Base-by-base conservation (phyloP, 352 stramenopile genomes). In the Globisporangium rhizosaccharum region DNA sequence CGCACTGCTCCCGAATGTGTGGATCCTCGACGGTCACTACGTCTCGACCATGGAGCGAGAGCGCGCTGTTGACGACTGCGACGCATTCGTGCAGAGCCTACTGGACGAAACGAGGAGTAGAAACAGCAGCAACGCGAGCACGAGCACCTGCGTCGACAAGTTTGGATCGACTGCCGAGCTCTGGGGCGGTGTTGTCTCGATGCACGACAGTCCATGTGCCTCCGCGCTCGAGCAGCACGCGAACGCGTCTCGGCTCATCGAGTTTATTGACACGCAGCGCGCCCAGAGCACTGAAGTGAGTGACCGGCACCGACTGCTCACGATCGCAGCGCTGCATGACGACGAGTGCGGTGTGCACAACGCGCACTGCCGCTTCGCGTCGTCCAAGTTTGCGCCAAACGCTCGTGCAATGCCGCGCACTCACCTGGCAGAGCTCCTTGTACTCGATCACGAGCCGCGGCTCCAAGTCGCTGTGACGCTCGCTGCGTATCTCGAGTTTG, bases 1-100 rank as follows among this genome's bases (percentile, higher is more conserved):
- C 3, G 78, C 81, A 1, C 23, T 88, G 9, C 59, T 90, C 41
- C 73, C 78, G 28, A 85, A 83, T 50, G 61, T 72, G 3, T 88
- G 78, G 81, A 69, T 75, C 4, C 52, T 90, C 2, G 76, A 88
- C 51, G 69, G 76, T 9, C 78, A 88, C 45, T 90, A 72, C 62
- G 63, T 90, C 47, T 65, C 74, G 11, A 60, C 65, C 12, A 8
- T 23, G 23, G 78, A 88, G 47, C 74, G 81, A 12, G 53, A 67
- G 17, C 44, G 68, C 36, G 68, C 78, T 5, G 56, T 79, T 1
- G 74, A 87, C 3, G 51, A 69, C 18, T 75, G 63, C 42, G 74
- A 82, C 30, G 33, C 25, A 3, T 84, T 82, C 57, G 68, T 75
- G 4, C 42, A 66, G 47, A 51, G 50, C 3, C 25, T 83, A 17